phyloP scores from a whole-genome alignment of 495 filamentous ascomycete genomes.

The Aspergillus kassunensis region DNA sequence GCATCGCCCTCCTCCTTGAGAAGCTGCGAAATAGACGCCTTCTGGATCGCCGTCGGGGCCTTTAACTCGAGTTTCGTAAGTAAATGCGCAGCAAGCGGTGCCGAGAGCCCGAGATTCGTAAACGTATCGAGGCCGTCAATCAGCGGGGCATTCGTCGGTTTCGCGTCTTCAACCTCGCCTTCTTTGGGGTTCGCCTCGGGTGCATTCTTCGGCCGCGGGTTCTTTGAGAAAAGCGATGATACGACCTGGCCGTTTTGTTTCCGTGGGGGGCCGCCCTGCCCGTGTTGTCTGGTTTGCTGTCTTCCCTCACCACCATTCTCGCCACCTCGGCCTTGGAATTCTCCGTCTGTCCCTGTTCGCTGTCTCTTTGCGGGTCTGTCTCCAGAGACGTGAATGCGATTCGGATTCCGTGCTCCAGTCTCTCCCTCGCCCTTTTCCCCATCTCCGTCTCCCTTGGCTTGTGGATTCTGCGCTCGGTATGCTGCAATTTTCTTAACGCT shows the following conservation, averaged over 20 bases:
- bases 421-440: neutral
- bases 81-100: constrained; percentile 73
- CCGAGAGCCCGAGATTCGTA: constrained; percentile 72
- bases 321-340: constrained; percentile 3
- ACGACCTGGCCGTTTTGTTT: constrained; percentile 56
- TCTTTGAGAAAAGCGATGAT: constrained; percentile 88
- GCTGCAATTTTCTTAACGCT: constrained; percentile 70
- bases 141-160: constrained; percentile 95
- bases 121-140: constrained; percentile 78
- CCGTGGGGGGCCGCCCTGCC: constrained; percentile 20
- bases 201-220: constrained; percentile 60
- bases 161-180: constrained; percentile 49
- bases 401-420: constrained; percentile 31
- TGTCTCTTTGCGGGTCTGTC: constrained; percentile 39
- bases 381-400: constrained; percentile 31
- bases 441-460: neutral
- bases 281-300: constrained; percentile 3
- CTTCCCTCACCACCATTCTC: too few relatives aligned
- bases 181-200: constrained; percentile 36
- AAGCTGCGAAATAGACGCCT: constrained; percentile 72
- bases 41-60: constrained; percentile 92
- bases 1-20: constrained; percentile 82
- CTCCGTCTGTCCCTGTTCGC: constrained; percentile 30
- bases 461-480: constrained; percentile 17
- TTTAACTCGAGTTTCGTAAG: constrained; percentile 82